Percentiles rank a stretch among this genome's conserved stretches.
Evolutionary conservation across 1,284 basidiomycete genomes (phyloP).

Genomic region (Gymnopus androsaceus): DNA sequence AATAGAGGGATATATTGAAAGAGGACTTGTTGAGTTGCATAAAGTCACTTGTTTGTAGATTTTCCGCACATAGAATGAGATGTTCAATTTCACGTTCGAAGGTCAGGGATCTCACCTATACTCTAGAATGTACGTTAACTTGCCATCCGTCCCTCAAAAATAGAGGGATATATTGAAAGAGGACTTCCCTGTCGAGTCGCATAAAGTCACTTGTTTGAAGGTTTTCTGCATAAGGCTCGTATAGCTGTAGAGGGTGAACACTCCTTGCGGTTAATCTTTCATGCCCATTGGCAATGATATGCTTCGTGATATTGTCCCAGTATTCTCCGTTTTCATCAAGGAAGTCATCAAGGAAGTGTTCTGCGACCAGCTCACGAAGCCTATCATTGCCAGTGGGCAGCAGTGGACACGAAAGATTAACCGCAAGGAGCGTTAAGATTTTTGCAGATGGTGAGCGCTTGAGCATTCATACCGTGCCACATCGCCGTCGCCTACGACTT

Average conservation of each 20-base stretch:
- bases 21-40: slow-evolving; percentile 88
- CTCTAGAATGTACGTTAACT: slow-evolving; percentile 56
- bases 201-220: slow-evolving; percentile 77
- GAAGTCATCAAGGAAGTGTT: slow-evolving; percentile 65
- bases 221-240: slow-evolving; percentile 82
- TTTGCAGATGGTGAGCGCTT: slow-evolving; percentile 73
- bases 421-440: slow-evolving; percentile 83
- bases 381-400: slow-evolving; percentile 52
- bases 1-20: slow-evolving; percentile 74
- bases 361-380: slow-evolving; percentile 69
- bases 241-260: slow-evolving; percentile 70
- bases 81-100: too few species aligned
- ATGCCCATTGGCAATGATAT: slow-evolving; percentile 46
- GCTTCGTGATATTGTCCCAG: slow-evolving; percentile 73
- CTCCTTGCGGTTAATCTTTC: slow-evolving; percentile 70
- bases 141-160: slow-evolving; percentile 81
- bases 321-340: slow-evolving; percentile 71
- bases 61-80: too few species aligned
- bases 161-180: slow-evolving; percentile 64
- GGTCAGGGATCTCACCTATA: too few species aligned
- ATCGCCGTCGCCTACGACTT: background rate
- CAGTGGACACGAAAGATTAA: slow-evolving; percentile 56
- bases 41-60: slow-evolving; percentile 68
- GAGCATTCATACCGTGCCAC: background rate
- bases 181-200: slow-evolving; percentile 64